Evolutionary conservation across 2,329 filamentous ascomycete species (phyloP).

Genomic region (Geosmithia flava): DNA sequence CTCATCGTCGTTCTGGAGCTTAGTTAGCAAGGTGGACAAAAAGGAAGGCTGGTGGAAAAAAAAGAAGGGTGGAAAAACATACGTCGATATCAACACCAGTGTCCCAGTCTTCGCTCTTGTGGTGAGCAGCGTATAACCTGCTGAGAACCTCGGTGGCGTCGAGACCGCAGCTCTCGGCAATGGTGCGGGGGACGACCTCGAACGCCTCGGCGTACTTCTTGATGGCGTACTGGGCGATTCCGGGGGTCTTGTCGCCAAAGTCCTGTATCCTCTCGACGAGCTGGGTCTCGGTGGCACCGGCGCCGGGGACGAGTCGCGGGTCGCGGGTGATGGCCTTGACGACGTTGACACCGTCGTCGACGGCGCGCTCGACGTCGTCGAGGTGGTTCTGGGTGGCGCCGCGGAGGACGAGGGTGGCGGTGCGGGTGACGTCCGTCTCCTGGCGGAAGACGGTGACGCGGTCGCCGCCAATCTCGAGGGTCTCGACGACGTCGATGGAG

Average conservation of each 20-base stretch:
- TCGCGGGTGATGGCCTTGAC: conserved; percentile 98
- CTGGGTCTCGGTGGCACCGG: conserved; percentile 89
- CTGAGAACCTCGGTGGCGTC: conserved; percentile 96
- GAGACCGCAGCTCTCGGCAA: conserved; percentile 89
- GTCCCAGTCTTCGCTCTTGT: conserved; percentile 76
- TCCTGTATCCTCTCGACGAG: conserved; percentile 85
- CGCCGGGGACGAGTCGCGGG: conserved; percentile 79
- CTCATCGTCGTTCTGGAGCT: conserved; percentile 54
- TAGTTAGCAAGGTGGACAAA: conserved; percentile 8
- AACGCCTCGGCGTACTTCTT: conserved; percentile 97
- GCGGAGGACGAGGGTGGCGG: conserved; percentile 84
- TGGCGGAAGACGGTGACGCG: conserved; percentile 97
- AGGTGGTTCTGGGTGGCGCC: conserved; percentile 97
- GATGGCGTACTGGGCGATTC: conserved; percentile 90
- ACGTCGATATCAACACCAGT: conserved; percentile 90
- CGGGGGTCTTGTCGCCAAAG: conserved; percentile 84
- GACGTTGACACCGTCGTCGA: conserved; percentile 96
- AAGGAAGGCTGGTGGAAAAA: not conserved
- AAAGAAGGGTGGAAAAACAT: conserved; percentile 8
- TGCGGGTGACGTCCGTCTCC: conserved; percentile 84
- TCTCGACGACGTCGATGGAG: conserved; percentile 87
- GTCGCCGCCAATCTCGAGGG: conserved; percentile 93
- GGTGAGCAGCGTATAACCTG: conserved; percentile 84
- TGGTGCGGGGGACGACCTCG: conserved; percentile 85
- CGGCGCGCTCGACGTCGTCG: conserved; percentile 90